Conservation (phyloP, 805 yeast species). For the Groenewaldozyma tartarivorans region DNA sequence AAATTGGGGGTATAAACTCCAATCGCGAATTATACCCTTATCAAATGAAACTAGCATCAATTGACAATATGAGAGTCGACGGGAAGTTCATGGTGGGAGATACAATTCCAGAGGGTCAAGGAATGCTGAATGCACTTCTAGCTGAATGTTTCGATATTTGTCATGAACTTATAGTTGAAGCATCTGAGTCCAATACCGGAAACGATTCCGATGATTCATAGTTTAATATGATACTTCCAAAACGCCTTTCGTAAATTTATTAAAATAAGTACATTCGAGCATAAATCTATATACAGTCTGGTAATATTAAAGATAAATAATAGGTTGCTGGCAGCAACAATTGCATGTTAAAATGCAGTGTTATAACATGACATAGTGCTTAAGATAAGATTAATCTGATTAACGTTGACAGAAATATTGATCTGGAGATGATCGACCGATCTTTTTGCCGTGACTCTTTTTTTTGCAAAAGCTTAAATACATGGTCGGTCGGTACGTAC, state of each 20-base stretch:
- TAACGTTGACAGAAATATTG: no score
- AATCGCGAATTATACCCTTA: conserved; percentile 90
- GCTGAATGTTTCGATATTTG: conserved; percentile 93
- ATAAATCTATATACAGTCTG: no score
- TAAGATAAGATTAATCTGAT: no score
- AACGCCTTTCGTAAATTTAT: no score
- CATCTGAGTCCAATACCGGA: conserved; percentile 47
- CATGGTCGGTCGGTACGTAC: no score
- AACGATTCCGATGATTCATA: conserved; percentile 1
- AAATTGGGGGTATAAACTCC: conserved; percentile 85
- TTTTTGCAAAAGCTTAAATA: no score
- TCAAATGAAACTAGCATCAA: conserved; percentile 84
- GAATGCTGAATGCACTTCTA: conserved; percentile 78
- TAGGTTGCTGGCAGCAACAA: neutral
- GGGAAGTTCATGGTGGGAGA: conserved; percentile 87
- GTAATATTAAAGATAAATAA: conserved; percentile 1
- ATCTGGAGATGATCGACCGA: no score
- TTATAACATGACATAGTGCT: no score
- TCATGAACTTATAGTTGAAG: conserved; percentile 81
- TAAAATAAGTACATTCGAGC: no score
- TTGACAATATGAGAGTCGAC: conserved; percentile 78
- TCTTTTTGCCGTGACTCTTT: no score
- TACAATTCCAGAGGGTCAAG: conserved; percentile 96
- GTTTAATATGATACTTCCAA: no score
- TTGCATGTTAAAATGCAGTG: no score